Conservation (phyloP, 805 yeast species). For the Pichia pseudocactophila region DNA sequence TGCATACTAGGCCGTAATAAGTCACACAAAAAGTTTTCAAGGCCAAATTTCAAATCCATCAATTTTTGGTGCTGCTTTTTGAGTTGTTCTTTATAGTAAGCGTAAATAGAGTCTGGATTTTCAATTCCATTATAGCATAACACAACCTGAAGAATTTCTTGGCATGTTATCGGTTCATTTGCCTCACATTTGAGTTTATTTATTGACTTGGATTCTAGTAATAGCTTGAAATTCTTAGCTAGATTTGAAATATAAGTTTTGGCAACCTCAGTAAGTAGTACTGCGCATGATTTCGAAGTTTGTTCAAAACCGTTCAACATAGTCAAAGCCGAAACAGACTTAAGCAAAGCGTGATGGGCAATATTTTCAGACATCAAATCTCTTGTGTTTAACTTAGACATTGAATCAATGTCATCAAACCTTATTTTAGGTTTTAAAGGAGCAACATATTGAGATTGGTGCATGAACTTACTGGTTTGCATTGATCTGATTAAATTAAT, state of each 20-base stretch:
- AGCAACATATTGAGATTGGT: slow-evolving; percentile 61
- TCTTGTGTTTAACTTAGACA: slow-evolving; percentile 64
- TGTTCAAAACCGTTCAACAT: slow-evolving; percentile 93
- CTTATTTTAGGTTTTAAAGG: slow-evolving; percentile 55
- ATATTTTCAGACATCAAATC: slow-evolving; percentile 52
- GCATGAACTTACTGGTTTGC: slow-evolving; percentile 75
- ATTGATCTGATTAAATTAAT: slow-evolving; percentile 80
- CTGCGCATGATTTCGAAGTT: slow-evolving; percentile 68
- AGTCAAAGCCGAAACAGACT: slow-evolving; percentile 64
- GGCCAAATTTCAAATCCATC: slow-evolving; percentile 54
- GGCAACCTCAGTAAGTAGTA: slow-evolving; percentile 74
- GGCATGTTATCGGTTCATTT: slow-evolving; percentile 17
- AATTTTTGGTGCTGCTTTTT: slow-evolving; percentile 61
- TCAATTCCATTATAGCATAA: slow-evolving; percentile 81
- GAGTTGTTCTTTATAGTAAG: slow-evolving; percentile 66
- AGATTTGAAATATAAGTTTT: slow-evolving; percentile 71
- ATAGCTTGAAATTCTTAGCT: slow-evolving; percentile 59
- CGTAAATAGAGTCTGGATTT: slow-evolving; percentile 66
- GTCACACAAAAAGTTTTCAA: slow-evolving; percentile 67
- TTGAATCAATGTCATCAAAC: slow-evolving; percentile 69
- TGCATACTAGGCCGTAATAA: slow-evolving; percentile 73
- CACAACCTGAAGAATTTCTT: slow-evolving; percentile 50
- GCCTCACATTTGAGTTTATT: slow-evolving; percentile 29
- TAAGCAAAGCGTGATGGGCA: slow-evolving; percentile 56
- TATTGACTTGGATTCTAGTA: slow-evolving; percentile 53